These are phyloP conservation scores for Psilocybe tampanensis DNA, from an alignment of 768 basidiomycete species.

Conservation along the genomic window DNA sequence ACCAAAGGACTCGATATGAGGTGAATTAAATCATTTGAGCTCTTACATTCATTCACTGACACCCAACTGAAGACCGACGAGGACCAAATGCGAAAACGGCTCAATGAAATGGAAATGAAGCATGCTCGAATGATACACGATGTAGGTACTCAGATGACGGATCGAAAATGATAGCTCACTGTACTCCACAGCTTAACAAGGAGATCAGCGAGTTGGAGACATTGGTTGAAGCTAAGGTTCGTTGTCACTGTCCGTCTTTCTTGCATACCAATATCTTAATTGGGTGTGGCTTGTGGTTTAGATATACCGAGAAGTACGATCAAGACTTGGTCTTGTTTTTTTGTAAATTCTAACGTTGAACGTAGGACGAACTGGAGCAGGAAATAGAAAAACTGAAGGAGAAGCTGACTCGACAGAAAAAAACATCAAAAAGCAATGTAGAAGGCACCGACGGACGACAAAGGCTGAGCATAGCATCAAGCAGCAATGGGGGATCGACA, in stretches of 20 bases:
- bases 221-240: constrained; percentile 91
- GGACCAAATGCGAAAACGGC: constrained; percentile 70
- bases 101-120: constrained; percentile 76
- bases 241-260: background rate
- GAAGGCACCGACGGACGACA: constrained; percentile 38
- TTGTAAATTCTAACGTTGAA: constrained; percentile 2
- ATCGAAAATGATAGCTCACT: constrained; percentile 4
- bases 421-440: constrained; percentile 48
- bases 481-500: constrained; percentile 17
- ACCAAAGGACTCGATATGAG: constrained; percentile 56
- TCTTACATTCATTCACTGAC: background rate
- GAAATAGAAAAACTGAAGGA: constrained; percentile 80
- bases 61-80: constrained; percentile 48
- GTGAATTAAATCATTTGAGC: constrained; percentile 29
- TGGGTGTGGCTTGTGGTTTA: constrained; percentile 26
- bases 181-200: constrained; percentile 68
- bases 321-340: background rate
- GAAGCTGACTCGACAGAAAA: constrained; percentile 66
- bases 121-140: constrained; percentile 68
- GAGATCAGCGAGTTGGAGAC: constrained; percentile 93
- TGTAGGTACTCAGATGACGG: constrained; percentile 39
- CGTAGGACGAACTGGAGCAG: constrained; percentile 82
- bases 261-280: background rate
- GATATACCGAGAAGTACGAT: constrained; percentile 81
- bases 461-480: constrained; percentile 28